Evolutionary conservation across 352 stramenopile species (phyloP), one percentile per base, ranked within the genome.

Genomic region (Thalassiosira mediterranea): DNA sequence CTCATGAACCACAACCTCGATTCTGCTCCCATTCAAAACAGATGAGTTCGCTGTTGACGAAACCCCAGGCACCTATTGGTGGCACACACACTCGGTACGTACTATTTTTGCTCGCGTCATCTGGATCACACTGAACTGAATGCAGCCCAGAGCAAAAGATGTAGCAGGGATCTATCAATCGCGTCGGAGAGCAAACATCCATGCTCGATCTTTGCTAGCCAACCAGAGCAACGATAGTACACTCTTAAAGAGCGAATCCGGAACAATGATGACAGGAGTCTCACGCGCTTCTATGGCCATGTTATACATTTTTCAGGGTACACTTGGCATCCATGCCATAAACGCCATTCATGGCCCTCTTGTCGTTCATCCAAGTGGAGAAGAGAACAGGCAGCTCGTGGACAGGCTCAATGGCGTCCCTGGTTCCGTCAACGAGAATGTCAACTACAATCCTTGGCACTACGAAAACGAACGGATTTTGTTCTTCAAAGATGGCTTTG

Each of bases 401-500:
- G 34, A 70, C 29, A 54, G 42, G 61, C 26, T 70, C 23, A 61
- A 61, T 46, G 17, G 52, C 10, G n/a, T n/a, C n/a, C n/a, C n/a
- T n/a, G n/a, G n/a, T n/a, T 31, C n/a, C 8, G 26, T 38, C 17
- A 60, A 49, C 13, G 4, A 17, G 7, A 29, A n/a, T 29, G 3
- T 13, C 4, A 44, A 48, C 15, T 31, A 44, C 29, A 40, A 29
- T 28, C n/a, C n/a, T n/a, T 28, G 56, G 26, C n/a, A 40, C 13
- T 73, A 73, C 15, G 40, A 38, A 37, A 40, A 73, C 19, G 63
- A 73, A 53, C 37, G 63, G 0, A 58, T 73, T 37, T 23, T 73
- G 13, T 73, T 73, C 58, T 65, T 73, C 38, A 25, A 53, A 25
- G 63, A 64, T 59, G 51, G 38, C 1, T 73, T 60, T 29, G 23